phyloP scores from a whole-genome alignment of 192 early-diverging fungal genomes.

The Dispira simplex region DNA sequence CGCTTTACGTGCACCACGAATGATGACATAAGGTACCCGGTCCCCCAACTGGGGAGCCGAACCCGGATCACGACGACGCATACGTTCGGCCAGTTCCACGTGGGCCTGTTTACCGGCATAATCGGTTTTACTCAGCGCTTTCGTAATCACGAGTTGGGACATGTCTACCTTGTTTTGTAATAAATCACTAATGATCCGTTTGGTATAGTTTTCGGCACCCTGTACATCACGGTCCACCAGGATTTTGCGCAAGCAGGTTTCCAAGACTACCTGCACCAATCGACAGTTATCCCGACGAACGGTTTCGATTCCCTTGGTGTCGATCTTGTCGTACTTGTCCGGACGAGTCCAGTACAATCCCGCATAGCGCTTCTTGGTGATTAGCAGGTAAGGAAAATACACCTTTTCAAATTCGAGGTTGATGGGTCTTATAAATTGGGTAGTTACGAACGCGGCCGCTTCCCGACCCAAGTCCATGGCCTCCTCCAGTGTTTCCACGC shows the following conservation, averaged over 20 bases:
- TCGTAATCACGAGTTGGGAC: constrained; percentile 91
- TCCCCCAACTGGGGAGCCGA: constrained; percentile 93
- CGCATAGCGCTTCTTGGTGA: constrained; percentile 98
- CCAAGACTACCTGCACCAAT: constrained; percentile 80
- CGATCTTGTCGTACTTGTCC: constrained; percentile 88
- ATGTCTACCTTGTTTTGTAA: constrained; percentile 95
- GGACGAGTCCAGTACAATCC: constrained; percentile 95
- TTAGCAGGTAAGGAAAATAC: constrained; percentile 94
- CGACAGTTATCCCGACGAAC: constrained; percentile 93
- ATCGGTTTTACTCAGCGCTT: constrained; percentile 88
- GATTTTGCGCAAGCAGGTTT: constrained; percentile 80
- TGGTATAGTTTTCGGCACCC: constrained; percentile 76
- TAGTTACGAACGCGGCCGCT: constrained; percentile 76
- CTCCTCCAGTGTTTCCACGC: constrained; percentile 53
- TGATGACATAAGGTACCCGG: constrained; percentile 92
- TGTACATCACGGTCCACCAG: constrained; percentile 76
- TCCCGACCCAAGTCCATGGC: constrained; percentile 78
- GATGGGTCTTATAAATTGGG: constrained; percentile 77
- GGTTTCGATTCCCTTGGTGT: constrained; percentile 97
- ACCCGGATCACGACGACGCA: constrained; percentile 91
- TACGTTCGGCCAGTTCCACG: constrained; percentile 86
- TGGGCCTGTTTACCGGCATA: constrained; percentile 94
- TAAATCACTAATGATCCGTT: constrained; percentile 78
- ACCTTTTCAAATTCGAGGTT: constrained; percentile 99
- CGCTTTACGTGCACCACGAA: constrained; percentile 70